A percentile compares a stretch with the other conserved stretches of the same genome.
Conservation (phyloP, 2,329 filamentous ascomycete species). For the Metarhizium humberi region DNA sequence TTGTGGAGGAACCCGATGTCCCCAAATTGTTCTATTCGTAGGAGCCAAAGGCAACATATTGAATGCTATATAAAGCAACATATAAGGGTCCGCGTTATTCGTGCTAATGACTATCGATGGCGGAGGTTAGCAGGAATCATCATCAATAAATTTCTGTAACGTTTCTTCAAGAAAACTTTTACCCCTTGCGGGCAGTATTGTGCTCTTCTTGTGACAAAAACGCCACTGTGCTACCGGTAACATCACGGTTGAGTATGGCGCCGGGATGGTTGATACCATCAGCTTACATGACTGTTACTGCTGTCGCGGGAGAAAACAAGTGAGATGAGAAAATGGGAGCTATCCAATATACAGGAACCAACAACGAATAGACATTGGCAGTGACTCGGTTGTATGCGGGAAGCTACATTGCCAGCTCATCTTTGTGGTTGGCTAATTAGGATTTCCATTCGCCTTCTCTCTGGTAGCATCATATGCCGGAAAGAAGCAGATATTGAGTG, state of each 20-base stretch:
- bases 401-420: slow-evolving; percentile 5
- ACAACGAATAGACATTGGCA: not conserved
- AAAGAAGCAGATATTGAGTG: not conserved
- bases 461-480: not conserved
- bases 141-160: not conserved
- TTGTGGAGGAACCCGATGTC: not conserved
- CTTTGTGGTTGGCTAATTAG: not conserved
- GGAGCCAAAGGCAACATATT: not conserved
- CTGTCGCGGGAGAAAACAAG: not conserved
- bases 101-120: too few species aligned
- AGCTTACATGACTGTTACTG: not conserved
- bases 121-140: not conserved
- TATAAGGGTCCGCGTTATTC: too few species aligned
- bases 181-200: not conserved
- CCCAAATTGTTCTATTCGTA: not conserved
- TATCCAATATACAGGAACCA: not conserved
- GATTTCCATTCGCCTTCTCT: not conserved
- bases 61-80: not conserved
- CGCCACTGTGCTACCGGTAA: slow-evolving; percentile 2
- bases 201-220: not conserved
- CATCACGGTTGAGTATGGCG: not conserved
- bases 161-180: not conserved
- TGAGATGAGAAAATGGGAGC: not conserved
- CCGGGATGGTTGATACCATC: not conserved
- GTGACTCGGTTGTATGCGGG: not conserved